These are phyloP conservation scores for Aspergillus baeticus DNA, from an alignment of 495 filamentous ascomycete genomes.

Conservation along the genomic window DNA sequence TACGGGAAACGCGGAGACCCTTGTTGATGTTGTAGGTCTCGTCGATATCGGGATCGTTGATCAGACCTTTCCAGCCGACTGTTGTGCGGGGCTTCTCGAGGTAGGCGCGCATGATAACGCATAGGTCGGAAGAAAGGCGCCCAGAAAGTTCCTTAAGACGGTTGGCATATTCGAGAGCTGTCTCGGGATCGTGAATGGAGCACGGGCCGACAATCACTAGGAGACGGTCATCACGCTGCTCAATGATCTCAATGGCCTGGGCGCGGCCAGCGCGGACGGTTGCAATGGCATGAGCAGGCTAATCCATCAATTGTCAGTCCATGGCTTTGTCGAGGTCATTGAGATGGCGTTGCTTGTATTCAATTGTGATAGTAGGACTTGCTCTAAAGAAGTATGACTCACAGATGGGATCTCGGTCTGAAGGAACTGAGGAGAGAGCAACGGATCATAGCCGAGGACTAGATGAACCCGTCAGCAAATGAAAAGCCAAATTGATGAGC, in stretches of 20 bases:
- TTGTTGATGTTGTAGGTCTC: constrained; percentile 99
- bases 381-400: constrained; percentile 38
- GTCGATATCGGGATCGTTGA: constrained; percentile 98
- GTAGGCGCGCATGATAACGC: constrained; percentile 97
- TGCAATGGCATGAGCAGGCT: constrained; percentile 51
- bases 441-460: constrained; percentile 95
- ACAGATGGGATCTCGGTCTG: constrained; percentile 85
- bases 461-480: constrained; percentile 7
- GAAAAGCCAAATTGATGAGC: background rate
- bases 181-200: constrained; percentile 91
- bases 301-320: constrained; percentile 7
- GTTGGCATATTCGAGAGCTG: constrained; percentile 81
- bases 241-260: constrained; percentile 81
- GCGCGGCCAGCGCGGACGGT: constrained; percentile 80
- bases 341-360: background rate
- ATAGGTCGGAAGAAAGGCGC: constrained; percentile 77
- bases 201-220: constrained; percentile 94
- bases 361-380: too few species aligned
- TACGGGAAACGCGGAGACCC: constrained; percentile 81
- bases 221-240: constrained; percentile 77
- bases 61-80: constrained; percentile 98
- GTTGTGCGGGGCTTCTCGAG: constrained; percentile 99
- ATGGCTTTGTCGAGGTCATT: background rate
- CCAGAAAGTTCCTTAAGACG: constrained; percentile 71
- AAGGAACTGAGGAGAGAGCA: constrained; percentile 86